Base-by-base conservation (phyloP, 768 basidiomycete species). In the Pulveroboletus sp. region DNA sequence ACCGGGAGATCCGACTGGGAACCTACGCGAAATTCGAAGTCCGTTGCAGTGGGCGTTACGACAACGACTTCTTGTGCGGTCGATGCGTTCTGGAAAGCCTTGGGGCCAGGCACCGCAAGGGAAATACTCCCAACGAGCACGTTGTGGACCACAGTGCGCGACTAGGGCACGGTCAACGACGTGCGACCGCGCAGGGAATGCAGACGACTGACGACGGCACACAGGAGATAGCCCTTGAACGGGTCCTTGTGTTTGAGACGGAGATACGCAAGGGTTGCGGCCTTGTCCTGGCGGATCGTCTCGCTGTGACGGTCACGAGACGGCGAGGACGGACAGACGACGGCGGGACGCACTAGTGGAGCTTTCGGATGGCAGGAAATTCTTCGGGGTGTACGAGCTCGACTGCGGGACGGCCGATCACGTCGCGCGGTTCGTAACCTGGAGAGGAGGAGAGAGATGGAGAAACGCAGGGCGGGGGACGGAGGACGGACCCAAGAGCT, bases 321-420 rank as follows among this genome's bases (percentile, higher is more conserved):
- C 40, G 27, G 32, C 17, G 32, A 32, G 21, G 46, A 33, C 9
- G 37, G 33, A 28, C 5, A 15, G 39, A 46, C 9, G 48, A 41
- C 4, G 42, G 10, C 18, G 38, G 39, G 24, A 31, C 54, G 37
- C 57, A 87, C 86, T 85, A 85, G 65, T 89, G 89, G 36, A 89
- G 70, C 51, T 75, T 73, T 59, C 78, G 78, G n/a, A 85, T 78
- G 32, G 79, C 76, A 27, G 76, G 65, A 57, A 82, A 82, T 63
- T 91, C 88, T 45, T 90, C 89, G 2, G 88, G 88, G 63, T 91
- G 89, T 27, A 87, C 86, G 53, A 90, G 82, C 47, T 86, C 80
- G 39, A 89, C 71, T 3, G 83, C 86, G 4, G 86, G 78, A 31
- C 71, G 74, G 3, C 85, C 85, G 47, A 86, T 73, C 52, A 89